These are phyloP conservation scores for Pseudogymnoascus sp. DNA, from an alignment of 2,329 filamentous ascomycete genomes.

Conservation along the genomic window DNA sequence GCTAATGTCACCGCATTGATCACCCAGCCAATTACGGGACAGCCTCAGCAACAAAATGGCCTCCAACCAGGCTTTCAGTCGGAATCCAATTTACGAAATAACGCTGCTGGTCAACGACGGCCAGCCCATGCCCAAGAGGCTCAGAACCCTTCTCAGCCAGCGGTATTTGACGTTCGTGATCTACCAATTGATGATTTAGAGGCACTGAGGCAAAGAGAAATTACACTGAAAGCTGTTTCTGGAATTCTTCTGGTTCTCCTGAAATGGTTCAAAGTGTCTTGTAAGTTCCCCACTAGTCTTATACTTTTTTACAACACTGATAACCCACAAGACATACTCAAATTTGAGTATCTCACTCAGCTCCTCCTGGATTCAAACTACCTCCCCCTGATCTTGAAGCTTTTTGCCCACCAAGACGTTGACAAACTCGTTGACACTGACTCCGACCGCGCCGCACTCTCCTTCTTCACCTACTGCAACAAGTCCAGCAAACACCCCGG, in stretches of 20 bases:
- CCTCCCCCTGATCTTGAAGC: slow-evolving; percentile 81
- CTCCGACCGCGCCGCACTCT: slow-evolving; percentile 73
- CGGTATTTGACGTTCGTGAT: slow-evolving; percentile 29
- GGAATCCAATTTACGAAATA: slow-evolving; percentile 22
- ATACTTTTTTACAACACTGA: neutral
- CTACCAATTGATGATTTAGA: slow-evolving; percentile 68
- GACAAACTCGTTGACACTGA: slow-evolving; percentile 82
- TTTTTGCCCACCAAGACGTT: slow-evolving; percentile 89
- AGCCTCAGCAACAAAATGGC: slow-evolving; percentile 15
- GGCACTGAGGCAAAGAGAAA: slow-evolving; percentile 71
- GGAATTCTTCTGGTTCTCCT: slow-evolving; percentile 77
- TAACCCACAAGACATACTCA: slow-evolving; percentile 62
- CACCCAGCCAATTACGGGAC: slow-evolving; percentile 39
- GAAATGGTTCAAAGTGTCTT: slow-evolving; percentile 95
- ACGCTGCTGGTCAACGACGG: slow-evolving; percentile 21
- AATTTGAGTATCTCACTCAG: slow-evolving; percentile 93
- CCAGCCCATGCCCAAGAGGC: slow-evolving; percentile 19
- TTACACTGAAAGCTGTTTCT: slow-evolving; percentile 86
- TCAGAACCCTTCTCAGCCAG: slow-evolving; percentile 16
- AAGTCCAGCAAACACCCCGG: slow-evolving; percentile 45
- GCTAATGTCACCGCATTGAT: slow-evolving; percentile 82
- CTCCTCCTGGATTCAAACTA: slow-evolving; percentile 92
- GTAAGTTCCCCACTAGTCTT: slow-evolving; percentile 43
- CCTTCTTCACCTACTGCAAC: slow-evolving; percentile 89
- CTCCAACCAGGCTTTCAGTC: slow-evolving; percentile 20